phyloP scores from a whole-genome alignment of 1,139 yeast species.

The Spencermartinsiella ligniputridi region DNA sequence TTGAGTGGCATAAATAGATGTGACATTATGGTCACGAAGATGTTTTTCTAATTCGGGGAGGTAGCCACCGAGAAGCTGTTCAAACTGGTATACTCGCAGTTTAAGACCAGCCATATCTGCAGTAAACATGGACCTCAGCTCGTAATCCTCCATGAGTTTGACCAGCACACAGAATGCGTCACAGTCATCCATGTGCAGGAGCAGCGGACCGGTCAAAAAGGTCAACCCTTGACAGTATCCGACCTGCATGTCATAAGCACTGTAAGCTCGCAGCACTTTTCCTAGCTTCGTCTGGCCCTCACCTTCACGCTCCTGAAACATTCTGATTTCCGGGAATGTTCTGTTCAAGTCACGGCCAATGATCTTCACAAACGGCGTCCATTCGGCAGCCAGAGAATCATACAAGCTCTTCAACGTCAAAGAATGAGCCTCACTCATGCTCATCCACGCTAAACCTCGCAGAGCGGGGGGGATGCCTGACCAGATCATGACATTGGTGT shows the following conservation, averaged over 20 bases:
- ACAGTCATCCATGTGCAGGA: constrained; percentile 47
- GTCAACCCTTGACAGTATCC: constrained; percentile 72
- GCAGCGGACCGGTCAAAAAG: constrained; percentile 60
- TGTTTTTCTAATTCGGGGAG: constrained; percentile 46
- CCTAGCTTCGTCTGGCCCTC: constrained; percentile 45
- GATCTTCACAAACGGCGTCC: constrained; percentile 47
- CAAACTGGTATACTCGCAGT: constrained; percentile 53
- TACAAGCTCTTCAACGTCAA: constrained; percentile 36
- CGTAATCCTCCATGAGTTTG: constrained; percentile 59
- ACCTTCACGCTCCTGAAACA: constrained; percentile 48
- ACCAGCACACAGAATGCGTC: constrained; percentile 53
- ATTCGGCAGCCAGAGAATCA: constrained; percentile 39
- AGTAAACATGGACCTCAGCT: constrained; percentile 55
- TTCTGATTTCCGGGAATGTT: constrained; percentile 55
- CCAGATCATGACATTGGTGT: constrained; percentile 30
- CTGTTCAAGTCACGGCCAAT: constrained; percentile 59
- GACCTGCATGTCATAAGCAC: constrained; percentile 62
- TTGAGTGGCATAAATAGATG: constrained; percentile 41
- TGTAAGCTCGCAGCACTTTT: constrained; percentile 58
- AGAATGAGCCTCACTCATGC: constrained; percentile 34
- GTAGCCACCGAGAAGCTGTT: constrained; percentile 39
- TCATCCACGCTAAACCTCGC: constrained; percentile 37
- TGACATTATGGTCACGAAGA: constrained; percentile 36
- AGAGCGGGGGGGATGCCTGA: constrained; percentile 39
- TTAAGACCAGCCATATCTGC: constrained; percentile 55